Evolutionary conservation across 441 rosid species (phyloP), one percentile per base, ranked within the genome.

Genomic region (Cnidoscolus chayamansa): DNA sequence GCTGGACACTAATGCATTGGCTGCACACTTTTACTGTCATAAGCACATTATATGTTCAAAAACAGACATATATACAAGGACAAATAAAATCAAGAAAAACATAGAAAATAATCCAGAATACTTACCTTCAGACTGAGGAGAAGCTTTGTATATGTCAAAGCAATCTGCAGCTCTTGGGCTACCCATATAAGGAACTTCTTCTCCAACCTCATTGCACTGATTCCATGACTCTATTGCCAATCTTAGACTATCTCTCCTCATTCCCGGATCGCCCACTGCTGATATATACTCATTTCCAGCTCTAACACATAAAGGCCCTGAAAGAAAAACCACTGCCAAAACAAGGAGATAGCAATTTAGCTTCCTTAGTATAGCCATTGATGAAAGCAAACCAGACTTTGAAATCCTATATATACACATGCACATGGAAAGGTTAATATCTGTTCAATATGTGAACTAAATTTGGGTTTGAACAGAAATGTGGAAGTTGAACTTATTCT

Each of bases 81-180:
- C 16, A 56, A 43, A 48, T 20, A 1, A 37, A 45, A 48, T 12
- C 11, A 30, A 45, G 50, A 1, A 19, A 55, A 56, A 47, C 32
- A 31, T 2, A 70, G 47, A 31, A 48, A 40, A 70, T 25, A 8
- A 25, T 1, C 11, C 1, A 47, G n/a, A 49, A 45, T 59, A 31
- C 78, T 64, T 40, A 84, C 91, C 77, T 43, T 71, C 32, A 60
- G 75, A 13, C 8, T 61, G 19, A 7, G 79, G 73, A 68, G 77
- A 63, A 73, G 83, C 87, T 72, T 71, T 76, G 54, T 82, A 86
- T 2, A 84, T 68, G 75, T 87, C 91, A 63, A 86, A 87, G 81
- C 89, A 87, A 75, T 87, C 89, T 59, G 89, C 91, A 74, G 82
- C 83, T 80, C 89, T 83, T 13, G 89, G 88, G 68, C 91, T 87